Percentiles rank a stretch among this genome's conserved stretches.
phyloP scores from a whole-genome alignment of 768 basidiomycete genomes.

The Suillus alpinus region DNA sequence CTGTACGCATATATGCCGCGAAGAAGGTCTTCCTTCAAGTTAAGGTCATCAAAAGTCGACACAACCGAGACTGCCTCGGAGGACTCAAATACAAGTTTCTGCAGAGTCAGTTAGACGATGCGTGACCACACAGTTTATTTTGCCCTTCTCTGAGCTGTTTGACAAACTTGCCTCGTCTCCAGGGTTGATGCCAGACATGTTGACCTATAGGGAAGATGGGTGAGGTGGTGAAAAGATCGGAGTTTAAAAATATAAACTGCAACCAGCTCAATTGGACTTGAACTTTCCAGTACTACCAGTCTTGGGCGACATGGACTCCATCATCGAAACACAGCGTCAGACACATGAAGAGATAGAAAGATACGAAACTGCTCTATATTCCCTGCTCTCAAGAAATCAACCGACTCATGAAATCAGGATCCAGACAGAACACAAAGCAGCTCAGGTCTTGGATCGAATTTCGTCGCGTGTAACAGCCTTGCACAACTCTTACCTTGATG shows the following conservation, averaged over 20 bases:
- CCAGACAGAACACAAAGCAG: slow-evolving; percentile 84
- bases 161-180: slow-evolving; percentile 74
- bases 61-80: slow-evolving; percentile 89
- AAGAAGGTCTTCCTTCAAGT: slow-evolving; percentile 91
- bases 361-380: slow-evolving; percentile 83
- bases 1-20: slow-evolving; percentile 99
- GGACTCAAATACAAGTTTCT: slow-evolving; percentile 95
- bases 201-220: slow-evolving; percentile 30
- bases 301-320: slow-evolving; percentile 72
- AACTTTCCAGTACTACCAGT: slow-evolving; percentile 7
- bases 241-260: slow-evolving; percentile 49
- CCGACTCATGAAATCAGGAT: slow-evolving; percentile 60
- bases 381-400: slow-evolving; percentile 69
- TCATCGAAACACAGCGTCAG: slow-evolving; percentile 91
- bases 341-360: slow-evolving; percentile 95
- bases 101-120: neutral
- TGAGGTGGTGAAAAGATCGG: slow-evolving; percentile 43
- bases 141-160: slow-evolving; percentile 2
- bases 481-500: slow-evolving; percentile 74
- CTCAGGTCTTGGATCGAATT: slow-evolving; percentile 86
- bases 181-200: slow-evolving; percentile 79
- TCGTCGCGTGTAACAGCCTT: slow-evolving; percentile 63
- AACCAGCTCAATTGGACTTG: slow-evolving; percentile 1
- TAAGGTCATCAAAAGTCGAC: slow-evolving; percentile 86
- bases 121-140: slow-evolving; percentile 1